Evolutionary conservation across 2,329 filamentous ascomycete species (phyloP).

Genomic region (Aspergillus sergii): DNA sequence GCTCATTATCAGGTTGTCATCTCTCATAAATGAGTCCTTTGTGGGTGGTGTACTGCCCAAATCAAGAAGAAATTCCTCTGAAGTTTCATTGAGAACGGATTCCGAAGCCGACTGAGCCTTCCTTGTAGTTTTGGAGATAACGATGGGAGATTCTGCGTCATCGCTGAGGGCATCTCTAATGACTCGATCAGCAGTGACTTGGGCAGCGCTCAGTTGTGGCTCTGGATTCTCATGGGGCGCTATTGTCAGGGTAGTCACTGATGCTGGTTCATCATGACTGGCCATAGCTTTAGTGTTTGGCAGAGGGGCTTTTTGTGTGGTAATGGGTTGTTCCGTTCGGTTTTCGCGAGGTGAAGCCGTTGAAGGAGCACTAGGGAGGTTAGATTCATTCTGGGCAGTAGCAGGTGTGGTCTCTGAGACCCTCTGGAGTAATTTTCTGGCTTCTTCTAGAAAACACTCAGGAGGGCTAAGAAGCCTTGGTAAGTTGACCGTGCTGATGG

Average conservation of each 20-base stretch:
- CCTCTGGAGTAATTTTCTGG: constrained; percentile 14
- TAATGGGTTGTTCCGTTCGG: neutral
- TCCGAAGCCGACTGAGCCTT: neutral
- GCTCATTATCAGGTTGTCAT: constrained; percentile 11
- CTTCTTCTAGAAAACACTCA: constrained; percentile 19
- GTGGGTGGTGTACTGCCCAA: constrained; percentile 19
- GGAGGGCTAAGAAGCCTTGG: constrained; percentile 17
- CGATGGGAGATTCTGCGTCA: neutral
- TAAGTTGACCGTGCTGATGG: constrained; percentile 10
- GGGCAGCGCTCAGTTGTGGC: neutral
- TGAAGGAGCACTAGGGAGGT: constrained; percentile 6
- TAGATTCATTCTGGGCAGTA: constrained; percentile 1
- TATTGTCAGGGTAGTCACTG: neutral
- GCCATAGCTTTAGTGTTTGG: neutral
- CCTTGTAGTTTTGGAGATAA: neutral
- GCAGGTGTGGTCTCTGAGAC: constrained; percentile 1
- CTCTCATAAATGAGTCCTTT: neutral
- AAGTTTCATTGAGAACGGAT: no score
- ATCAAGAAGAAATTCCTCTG: constrained; percentile 23
- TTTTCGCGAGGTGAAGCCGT: neutral
- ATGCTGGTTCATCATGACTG: neutral
- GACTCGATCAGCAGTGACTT: neutral
- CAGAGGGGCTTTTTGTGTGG: neutral
- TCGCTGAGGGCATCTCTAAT: neutral
- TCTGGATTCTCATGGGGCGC: neutral